Evolutionary conservation across 2,329 filamentous ascomycete genomes (phyloP), one percentile per base, ranked within the genome.

Genomic region (Calonectria crousiana): DNA sequence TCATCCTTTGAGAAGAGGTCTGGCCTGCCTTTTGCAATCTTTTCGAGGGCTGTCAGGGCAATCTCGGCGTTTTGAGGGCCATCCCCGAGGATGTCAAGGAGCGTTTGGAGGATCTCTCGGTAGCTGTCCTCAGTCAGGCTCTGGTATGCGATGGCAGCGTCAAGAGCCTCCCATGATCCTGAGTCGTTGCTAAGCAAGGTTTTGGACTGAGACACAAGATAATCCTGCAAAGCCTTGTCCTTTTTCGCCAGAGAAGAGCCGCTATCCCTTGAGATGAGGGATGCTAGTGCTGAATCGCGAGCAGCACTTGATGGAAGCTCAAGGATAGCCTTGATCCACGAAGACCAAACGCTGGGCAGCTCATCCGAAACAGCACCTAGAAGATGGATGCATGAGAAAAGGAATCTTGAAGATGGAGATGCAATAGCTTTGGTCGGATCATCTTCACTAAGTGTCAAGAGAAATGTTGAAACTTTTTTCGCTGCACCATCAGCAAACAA

Each of bases 321-420:
- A 28, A 91, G 78, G 4, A 90, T 81, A 2, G 83, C 82, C 6
- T 84, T 80, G 0, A 88, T 80, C 79, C 90, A 88, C 0, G 82
- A 78, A 30, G 81, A 83, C 89, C 90, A 92, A 1, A 88, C 82
- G 1, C 77, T 75, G 13, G 83, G 80, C 67, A 88, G 89, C 0
- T 82, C 79, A 0, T 79, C 77, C 0, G 84, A 83, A 20, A 87
- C 85, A 36, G 86, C 82, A 1, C 89, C 88, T 51, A 92, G 86
- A 0, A 89, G 83, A 62, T 92, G 89, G 0, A 98, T 86, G 14
- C 92, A 91, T 0, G 92, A 90, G 10, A 95, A 86, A 0, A 98
- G 83, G 66, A 93, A 89, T 2, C 89, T 84, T 0, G 91, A 90
- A 1, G 95, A 96, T 0, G 94, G 91, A 0, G 95, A 95, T 2